Base-by-base conservation (phyloP, 2,329 filamentous ascomycete species). In the Paecilomyces niveus region DNA sequence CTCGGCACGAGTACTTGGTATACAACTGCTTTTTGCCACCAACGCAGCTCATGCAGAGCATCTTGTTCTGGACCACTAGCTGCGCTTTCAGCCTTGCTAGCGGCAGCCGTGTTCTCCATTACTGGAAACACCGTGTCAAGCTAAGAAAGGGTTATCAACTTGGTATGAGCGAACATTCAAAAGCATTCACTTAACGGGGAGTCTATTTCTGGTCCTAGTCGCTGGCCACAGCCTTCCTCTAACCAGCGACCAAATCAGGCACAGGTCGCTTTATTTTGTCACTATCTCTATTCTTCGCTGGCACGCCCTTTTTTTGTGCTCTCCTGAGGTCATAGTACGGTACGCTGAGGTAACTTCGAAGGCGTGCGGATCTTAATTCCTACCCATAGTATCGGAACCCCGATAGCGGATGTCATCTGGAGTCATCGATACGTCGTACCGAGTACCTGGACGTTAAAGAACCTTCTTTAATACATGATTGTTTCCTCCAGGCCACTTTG, bases 11-110 rank as follows among this genome's bases (percentile, higher is more conserved):
- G 69, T 24, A 72, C 65, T 35, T 72, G 70, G 54, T 70, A 71
- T 10, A 67, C 57, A 62, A 67, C 69, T 21, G 68, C 64, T 58
- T 73, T 69, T 62, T 76, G 74, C 74, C 74, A 77, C 74, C 74
- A 76, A 26, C 11, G 21, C 54, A 63, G 18, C 15, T 60, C 59
- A 24, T 62, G 56, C 35, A 62, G 32, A 52, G 21, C 54, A 54
- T 62, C 60, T 32, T 13, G 22, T 31, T 54, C 57, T 24, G 18
- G 11, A 31, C 9, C 31, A 18, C 15, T 10, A 15, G 24, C 26
- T 26, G 24, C 33, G 26, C n/a, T 24, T 6, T 15, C 57, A 45
- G 31, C 26, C 31, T 49, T 22, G 26, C 22, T 56, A 22, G 60
- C 59, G 52, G 52, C 57, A 32, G 10, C n/a, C 55, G 49, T 54